Evolutionary conservation across 805 yeast genomes (phyloP).

Genomic region (Lipomyces orientalis): DNA sequence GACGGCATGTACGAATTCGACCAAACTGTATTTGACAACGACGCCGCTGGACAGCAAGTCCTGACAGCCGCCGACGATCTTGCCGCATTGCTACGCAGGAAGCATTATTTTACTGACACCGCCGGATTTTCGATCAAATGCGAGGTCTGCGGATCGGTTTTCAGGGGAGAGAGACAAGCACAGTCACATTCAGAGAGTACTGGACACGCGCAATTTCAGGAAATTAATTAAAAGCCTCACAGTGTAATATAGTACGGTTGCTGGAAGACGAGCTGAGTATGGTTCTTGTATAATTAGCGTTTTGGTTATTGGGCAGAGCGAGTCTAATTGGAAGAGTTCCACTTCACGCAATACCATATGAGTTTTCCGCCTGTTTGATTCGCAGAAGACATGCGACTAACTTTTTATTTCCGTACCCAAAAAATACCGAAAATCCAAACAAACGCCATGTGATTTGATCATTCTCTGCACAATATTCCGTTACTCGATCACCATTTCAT

Average conservation of each 20-base stretch:
- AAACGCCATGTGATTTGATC: neutral
- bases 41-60: slow-evolving; percentile 47
- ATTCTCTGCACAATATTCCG: neutral
- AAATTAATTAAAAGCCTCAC: slow-evolving; percentile 39
- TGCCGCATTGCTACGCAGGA: slow-evolving; percentile 53
- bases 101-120: slow-evolving; percentile 70
- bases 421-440: neutral
- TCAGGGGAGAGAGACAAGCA: slow-evolving; percentile 70
- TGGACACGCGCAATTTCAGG: slow-evolving; percentile 68
- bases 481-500: slow-evolving; percentile 35
- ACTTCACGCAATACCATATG: neutral
- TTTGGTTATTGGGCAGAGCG: neutral
- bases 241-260: neutral
- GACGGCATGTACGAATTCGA: slow-evolving; percentile 46
- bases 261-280: neutral
- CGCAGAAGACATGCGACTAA: neutral
- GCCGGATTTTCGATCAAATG: slow-evolving; percentile 63
- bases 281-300: neutral
- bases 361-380: neutral
- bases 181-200: slow-evolving; percentile 66
- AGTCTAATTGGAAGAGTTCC: neutral
- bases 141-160: slow-evolving; percentile 55
- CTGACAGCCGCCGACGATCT: slow-evolving; percentile 50
- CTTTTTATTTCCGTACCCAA: neutral
- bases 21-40: slow-evolving; percentile 51